Evolutionary conservation across 805 yeast species (phyloP).

Genomic region (Starmerella tilneyi): DNA sequence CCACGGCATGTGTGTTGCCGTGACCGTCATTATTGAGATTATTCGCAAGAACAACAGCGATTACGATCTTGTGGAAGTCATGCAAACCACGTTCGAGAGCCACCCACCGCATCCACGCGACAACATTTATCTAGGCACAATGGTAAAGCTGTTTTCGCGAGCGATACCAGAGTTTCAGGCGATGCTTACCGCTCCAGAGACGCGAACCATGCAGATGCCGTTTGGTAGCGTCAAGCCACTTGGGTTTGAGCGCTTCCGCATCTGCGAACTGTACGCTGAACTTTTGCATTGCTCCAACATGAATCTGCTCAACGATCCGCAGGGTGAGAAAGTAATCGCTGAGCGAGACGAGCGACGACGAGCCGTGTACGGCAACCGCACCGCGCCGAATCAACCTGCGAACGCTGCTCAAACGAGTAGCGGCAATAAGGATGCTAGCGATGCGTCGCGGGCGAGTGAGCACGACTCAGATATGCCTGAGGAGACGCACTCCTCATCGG

Average conservation of each 20-base stretch:
- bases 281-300: conserved; percentile 94
- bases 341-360: conserved; percentile 61
- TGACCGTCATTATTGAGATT: conserved; percentile 85
- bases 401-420: background rate
- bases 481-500: background rate
- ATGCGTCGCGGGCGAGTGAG: background rate
- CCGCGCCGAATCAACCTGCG: background rate
- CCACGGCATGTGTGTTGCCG: conserved; percentile 85
- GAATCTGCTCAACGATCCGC: conserved; percentile 73
- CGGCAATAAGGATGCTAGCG: background rate
- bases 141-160: conserved; percentile 67
- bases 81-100: conserved; percentile 68
- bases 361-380: conserved; percentile 9
- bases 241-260: conserved; percentile 84
- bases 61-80: conserved; percentile 80
- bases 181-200: conserved; percentile 40
- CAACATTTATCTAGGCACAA: conserved; percentile 81
- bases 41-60: conserved; percentile 94
- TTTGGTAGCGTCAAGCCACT: conserved; percentile 60
- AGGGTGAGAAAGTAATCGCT: conserved; percentile 55
- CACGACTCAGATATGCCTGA: conserved; percentile 1
- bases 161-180: conserved; percentile 59
- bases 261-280: conserved; percentile 89
- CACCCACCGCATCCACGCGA: conserved; percentile 91
- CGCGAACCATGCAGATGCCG: conserved; percentile 44